Evolutionary conservation across 345 rosid species (phyloP).

Genomic region (Geranium brycei): DNA sequence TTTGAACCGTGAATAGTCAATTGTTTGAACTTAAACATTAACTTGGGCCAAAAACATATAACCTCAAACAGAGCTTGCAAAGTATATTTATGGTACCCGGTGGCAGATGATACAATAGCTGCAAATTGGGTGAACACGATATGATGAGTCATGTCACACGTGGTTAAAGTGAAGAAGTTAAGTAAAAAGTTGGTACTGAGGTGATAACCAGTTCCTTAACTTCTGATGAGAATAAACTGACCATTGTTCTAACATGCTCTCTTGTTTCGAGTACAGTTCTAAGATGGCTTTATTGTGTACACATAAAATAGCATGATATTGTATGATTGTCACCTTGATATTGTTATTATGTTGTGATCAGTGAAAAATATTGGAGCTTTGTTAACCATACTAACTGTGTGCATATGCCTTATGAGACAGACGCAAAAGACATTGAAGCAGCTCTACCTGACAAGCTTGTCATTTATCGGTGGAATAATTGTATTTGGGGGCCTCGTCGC

Average conservation of each 20-base stretch:
- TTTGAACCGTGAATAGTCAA: too few relatives aligned
- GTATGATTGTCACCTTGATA: not conserved
- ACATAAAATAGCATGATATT: not conserved
- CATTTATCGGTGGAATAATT: constrained; percentile 56
- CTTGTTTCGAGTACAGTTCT: not conserved
- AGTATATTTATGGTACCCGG: not conserved
- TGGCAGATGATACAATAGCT: not conserved
- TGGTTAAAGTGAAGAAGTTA: not conserved
- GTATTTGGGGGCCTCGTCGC: constrained; percentile 89
- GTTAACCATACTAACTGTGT: not conserved
- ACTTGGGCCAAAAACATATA: not conserved
- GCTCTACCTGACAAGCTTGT: constrained; percentile 67
- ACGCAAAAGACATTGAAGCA: constrained; percentile 75
- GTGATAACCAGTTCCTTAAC: not conserved
- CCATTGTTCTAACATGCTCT: not conserved
- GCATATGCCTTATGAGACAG: constrained; percentile 22
- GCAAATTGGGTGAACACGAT: not conserved
- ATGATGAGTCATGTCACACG: not conserved
- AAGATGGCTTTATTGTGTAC: not conserved
- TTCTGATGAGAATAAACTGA: not conserved
- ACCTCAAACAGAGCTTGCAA: not conserved
- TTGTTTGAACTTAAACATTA: not conserved
- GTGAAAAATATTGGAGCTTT: not conserved
- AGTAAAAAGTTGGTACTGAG: not conserved
- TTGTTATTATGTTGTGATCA: not conserved